A percentile compares a stretch with the other conserved stretches of the same genome.
Conservation (phyloP, 371 early-diverging fungal species). For the Circinella minor region DNA sequence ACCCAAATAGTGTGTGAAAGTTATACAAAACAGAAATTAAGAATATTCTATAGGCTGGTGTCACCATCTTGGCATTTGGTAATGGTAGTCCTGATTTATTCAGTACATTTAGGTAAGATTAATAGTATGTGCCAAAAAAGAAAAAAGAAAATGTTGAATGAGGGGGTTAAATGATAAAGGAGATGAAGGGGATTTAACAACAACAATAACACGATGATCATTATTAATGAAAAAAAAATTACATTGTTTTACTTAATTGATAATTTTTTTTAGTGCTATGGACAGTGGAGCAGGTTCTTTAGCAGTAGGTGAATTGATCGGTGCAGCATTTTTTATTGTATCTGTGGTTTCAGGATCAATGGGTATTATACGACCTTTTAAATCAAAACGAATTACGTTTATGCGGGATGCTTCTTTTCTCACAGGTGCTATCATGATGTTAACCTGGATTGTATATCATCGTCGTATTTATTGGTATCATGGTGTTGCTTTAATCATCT, state of each 20-base stretch:
- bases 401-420: slow-evolving; percentile 78
- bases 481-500: slow-evolving; percentile 54
- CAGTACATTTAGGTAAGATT: slow-evolving; percentile 63
- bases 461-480: slow-evolving; percentile 66
- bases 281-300: slow-evolving; percentile 73
- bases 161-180: not conserved
- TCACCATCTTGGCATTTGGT: slow-evolving; percentile 85
- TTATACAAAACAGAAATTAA: slow-evolving; percentile 13
- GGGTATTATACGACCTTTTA: slow-evolving; percentile 70
- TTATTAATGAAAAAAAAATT: not conserved
- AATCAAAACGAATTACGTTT: slow-evolving; percentile 66
- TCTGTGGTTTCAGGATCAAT: slow-evolving; percentile 78
- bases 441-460: slow-evolving; percentile 65
- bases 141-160: not conserved
- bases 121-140: not conserved
- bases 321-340: slow-evolving; percentile 78
- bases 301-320: slow-evolving; percentile 84
- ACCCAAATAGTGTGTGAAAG: not conserved
- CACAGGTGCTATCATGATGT: slow-evolving; percentile 65
- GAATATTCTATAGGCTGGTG: slow-evolving; percentile 70
- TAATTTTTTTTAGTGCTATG: slow-evolving; percentile 58
- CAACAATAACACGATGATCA: not conserved
- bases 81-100: slow-evolving; percentile 87
- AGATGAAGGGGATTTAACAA: not conserved
- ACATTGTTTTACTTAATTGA: not conserved